Percentiles rank a stretch among this genome's conserved stretches.
phyloP scores from a whole-genome alignment of 2,329 filamentous ascomycete genomes.

The Colletotrichum spinosum region DNA sequence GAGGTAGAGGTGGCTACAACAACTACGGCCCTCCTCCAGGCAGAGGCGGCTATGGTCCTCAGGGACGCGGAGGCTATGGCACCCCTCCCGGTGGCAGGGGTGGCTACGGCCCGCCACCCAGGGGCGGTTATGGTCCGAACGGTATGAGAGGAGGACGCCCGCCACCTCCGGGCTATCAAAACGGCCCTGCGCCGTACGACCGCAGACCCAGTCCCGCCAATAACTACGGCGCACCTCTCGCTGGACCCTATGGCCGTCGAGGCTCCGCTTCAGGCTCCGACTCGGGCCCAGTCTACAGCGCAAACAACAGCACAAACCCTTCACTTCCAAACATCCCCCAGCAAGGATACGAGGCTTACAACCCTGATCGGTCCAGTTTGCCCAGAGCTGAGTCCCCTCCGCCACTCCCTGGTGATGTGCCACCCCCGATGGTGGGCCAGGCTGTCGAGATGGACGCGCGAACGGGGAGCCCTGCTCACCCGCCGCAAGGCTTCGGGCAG shows the following conservation, averaged over 20 bases:
- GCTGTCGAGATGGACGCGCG: constrained; percentile 85
- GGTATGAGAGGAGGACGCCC: constrained; percentile 52
- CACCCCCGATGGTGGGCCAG: constrained; percentile 64
- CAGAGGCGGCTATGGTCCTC: constrained; percentile 61
- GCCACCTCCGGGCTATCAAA: constrained; percentile 58
- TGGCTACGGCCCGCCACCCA: constrained; percentile 59
- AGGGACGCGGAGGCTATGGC: constrained; percentile 47
- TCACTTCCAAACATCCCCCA: constrained; percentile 51
- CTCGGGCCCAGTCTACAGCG: constrained; percentile 51
- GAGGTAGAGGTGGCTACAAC: constrained; percentile 55
- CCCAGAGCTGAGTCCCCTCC: constrained; percentile 74
- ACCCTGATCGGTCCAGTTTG: constrained; percentile 55
- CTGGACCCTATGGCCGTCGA: constrained; percentile 49
- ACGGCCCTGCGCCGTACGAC: constrained; percentile 49
- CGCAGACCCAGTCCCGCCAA: constrained; percentile 51
- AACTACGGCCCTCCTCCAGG: constrained; percentile 30
- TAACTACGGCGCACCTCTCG: constrained; percentile 45
- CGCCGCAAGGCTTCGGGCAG: constrained; percentile 56
- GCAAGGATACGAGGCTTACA: constrained; percentile 57
- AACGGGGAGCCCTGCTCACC: constrained; percentile 62
- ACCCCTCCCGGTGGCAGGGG: constrained; percentile 51
- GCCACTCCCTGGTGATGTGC: constrained; percentile 63
- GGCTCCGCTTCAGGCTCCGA: constrained; percentile 44
- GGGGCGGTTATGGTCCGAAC: constrained; percentile 48
- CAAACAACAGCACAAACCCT: constrained; percentile 49